Conservation (phyloP, 495 filamentous ascomycete species). For the Aspergillus homomorphus region DNA sequence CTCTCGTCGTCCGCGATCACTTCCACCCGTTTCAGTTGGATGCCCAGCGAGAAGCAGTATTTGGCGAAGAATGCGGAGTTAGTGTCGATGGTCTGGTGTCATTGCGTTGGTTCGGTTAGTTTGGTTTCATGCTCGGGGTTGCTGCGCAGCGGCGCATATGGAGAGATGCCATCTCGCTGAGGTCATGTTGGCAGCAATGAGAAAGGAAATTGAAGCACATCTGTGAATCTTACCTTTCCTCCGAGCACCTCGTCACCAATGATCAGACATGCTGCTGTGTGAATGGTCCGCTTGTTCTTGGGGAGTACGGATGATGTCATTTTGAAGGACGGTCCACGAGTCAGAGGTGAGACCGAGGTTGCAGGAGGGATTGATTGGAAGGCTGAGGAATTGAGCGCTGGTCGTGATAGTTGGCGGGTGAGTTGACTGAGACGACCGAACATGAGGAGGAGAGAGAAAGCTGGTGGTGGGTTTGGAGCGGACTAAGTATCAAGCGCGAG, state of each 20-base stretch:
- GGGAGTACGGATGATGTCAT: conserved; percentile 56
- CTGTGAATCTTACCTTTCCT: conserved; percentile 67
- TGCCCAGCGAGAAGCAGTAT: conserved; percentile 88
- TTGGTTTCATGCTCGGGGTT: background rate
- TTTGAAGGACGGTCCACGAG: conserved; percentile 28
- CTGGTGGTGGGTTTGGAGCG: background rate
- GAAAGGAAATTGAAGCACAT: background rate
- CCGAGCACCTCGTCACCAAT: conserved; percentile 96
- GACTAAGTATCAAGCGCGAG: conserved; percentile 5
- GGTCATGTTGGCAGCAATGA: background rate
- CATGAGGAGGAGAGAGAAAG: conserved; percentile 47
- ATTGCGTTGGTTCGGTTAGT: conserved; percentile 1
- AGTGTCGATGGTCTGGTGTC: conserved; percentile 70
- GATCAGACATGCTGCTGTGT: conserved; percentile 90
- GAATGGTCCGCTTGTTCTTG: conserved; percentile 59
- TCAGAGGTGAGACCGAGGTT: conserved; percentile 37
- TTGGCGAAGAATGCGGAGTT: conserved; percentile 91
- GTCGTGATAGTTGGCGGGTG: conserved; percentile 66
- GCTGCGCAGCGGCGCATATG: too few relatives aligned
- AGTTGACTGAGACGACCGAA: conserved; percentile 71
- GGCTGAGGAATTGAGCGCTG: conserved; percentile 50
- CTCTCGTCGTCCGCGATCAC: conserved; percentile 87
- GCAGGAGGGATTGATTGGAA: conserved; percentile 37
- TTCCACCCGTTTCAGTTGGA: conserved; percentile 84
- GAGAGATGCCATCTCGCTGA: too few relatives aligned